Conservation (phyloP, 148 eudicot species). For the Gaultheria prostrata region DNA sequence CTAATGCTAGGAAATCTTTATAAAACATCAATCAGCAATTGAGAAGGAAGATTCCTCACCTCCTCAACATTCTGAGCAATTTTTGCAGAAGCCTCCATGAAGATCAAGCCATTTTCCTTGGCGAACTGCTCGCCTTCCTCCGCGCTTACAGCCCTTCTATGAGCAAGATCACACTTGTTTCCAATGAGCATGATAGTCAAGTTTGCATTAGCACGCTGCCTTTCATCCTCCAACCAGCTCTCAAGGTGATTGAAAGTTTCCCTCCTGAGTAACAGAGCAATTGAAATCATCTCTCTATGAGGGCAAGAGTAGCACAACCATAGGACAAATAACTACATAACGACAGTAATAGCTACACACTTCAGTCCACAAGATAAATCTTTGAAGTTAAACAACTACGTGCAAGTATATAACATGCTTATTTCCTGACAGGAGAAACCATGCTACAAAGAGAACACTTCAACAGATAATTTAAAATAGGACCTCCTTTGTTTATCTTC, state of each 20-base stretch:
- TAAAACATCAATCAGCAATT: not conserved
- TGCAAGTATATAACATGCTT: not conserved
- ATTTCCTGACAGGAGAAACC: not conserved
- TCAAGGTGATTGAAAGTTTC: slow-evolving; percentile 61
- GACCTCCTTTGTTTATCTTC: no score
- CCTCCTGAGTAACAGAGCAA: slow-evolving; percentile 36
- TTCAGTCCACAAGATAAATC: not conserved
- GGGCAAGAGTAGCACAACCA: slow-evolving; percentile 7
- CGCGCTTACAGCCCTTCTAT: slow-evolving; percentile 53
- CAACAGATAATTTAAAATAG: no score
- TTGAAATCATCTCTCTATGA: not conserved
- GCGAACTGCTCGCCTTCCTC: slow-evolving; percentile 67
- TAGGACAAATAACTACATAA: not conserved
- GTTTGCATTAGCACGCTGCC: slow-evolving; percentile 57
- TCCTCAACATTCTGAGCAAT: slow-evolving; percentile 61
- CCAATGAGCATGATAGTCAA: slow-evolving; percentile 60
- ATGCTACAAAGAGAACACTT: not conserved
- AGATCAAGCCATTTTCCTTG: slow-evolving; percentile 52
- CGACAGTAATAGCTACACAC: not conserved
- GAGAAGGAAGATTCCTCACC: slow-evolving; percentile 24
- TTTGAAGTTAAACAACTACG: not conserved
- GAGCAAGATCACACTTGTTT: slow-evolving; percentile 54
- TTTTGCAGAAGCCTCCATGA: slow-evolving; percentile 58
- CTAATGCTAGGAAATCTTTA: not conserved
- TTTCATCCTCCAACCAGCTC: slow-evolving; percentile 64